phyloP scores from a whole-genome alignment of 352 stramenopile genomes.

The Saprolegnia diclina region DNA sequence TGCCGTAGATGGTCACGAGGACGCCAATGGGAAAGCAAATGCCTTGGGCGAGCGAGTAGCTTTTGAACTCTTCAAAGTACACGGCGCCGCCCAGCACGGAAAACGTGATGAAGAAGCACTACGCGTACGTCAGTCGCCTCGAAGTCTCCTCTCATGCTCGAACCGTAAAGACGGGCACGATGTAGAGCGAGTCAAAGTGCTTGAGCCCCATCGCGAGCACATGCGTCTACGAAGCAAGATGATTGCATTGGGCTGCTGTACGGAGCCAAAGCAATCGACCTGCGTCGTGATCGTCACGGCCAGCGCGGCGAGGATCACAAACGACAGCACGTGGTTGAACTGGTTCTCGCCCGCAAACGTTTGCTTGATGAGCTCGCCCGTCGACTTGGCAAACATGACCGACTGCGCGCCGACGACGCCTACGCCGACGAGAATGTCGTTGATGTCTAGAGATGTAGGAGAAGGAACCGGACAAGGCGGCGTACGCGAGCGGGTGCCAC shows the following conservation, averaged over 20 bases:
- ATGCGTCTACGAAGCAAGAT: conserved; percentile 78
- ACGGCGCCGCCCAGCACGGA: conserved; percentile 83
- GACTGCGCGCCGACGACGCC: conserved; percentile 69
- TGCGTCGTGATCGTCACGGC: conserved; percentile 75
- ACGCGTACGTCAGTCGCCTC: conserved; percentile 11
- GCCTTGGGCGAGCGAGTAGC: conserved; percentile 32
- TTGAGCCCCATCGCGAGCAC: conserved; percentile 78
- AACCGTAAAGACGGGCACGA: conserved; percentile 66
- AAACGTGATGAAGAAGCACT: conserved; percentile 89
- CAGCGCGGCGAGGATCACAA: conserved; percentile 75
- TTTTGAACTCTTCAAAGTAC: conserved; percentile 87
- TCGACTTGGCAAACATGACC: conserved; percentile 80
- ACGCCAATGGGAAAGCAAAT: conserved; percentile 38
- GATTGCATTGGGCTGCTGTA: not conserved
- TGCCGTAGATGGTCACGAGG: conserved; percentile 55
- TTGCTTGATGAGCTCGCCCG: conserved; percentile 77
- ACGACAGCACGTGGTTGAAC: conserved; percentile 64
- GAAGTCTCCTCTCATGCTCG: not conserved
- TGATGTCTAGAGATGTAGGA: too few species aligned
- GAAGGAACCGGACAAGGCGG: conserved; percentile 62
- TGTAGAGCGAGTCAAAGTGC: conserved; percentile 81
- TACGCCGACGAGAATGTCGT: too few species aligned
- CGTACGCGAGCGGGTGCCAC: conserved; percentile 65
- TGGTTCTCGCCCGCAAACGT: conserved; percentile 65
- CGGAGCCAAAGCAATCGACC: conserved; percentile 26